These are phyloP conservation scores for Didymella keratinophila DNA, from an alignment of 2,329 filamentous ascomycete genomes.

Conservation along the genomic window DNA sequence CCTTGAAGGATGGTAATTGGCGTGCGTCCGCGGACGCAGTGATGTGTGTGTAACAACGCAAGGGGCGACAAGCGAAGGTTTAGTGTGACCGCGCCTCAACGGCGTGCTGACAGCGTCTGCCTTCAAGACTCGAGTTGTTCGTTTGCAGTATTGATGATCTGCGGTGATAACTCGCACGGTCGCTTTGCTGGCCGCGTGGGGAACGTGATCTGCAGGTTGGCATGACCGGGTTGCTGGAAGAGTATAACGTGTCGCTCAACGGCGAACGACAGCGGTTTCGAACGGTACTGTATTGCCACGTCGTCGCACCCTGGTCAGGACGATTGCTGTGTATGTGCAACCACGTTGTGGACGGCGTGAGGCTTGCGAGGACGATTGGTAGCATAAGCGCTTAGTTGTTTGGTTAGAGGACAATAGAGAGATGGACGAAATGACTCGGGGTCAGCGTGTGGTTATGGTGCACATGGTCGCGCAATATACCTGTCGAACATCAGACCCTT, in stretches of 20 bases:
- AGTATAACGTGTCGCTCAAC: constrained; percentile 16
- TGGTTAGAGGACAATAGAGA: neutral
- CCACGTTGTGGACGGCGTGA: constrained; percentile 1
- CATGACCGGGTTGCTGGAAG: constrained; percentile 13
- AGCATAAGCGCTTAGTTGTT: neutral
- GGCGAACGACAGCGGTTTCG: neutral
- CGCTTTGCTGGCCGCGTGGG: constrained; percentile 7
- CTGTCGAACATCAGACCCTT: neutral
- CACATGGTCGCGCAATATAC: neutral
- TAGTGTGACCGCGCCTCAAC: constrained; percentile 7
- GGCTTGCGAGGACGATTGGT: neutral
- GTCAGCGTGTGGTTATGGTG: neutral
- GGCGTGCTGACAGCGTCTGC: neutral
- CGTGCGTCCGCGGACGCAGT: constrained; percentile 9
- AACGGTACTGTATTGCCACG: constrained; percentile 13
- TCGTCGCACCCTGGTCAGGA: neutral
- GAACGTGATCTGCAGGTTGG: constrained; percentile 12
- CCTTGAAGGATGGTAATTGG: constrained; percentile 2
- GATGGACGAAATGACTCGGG: neutral
- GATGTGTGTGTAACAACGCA: constrained; percentile 19
- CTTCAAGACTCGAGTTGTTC: neutral
- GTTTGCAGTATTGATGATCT: neutral
- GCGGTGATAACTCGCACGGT: constrained; percentile 4
- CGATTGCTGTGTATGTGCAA: neutral
- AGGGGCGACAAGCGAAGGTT: constrained; percentile 15